Evolutionary conservation across 1,284 basidiomycete genomes (phyloP).

Genomic region (Rhodotorula sp.): DNA sequence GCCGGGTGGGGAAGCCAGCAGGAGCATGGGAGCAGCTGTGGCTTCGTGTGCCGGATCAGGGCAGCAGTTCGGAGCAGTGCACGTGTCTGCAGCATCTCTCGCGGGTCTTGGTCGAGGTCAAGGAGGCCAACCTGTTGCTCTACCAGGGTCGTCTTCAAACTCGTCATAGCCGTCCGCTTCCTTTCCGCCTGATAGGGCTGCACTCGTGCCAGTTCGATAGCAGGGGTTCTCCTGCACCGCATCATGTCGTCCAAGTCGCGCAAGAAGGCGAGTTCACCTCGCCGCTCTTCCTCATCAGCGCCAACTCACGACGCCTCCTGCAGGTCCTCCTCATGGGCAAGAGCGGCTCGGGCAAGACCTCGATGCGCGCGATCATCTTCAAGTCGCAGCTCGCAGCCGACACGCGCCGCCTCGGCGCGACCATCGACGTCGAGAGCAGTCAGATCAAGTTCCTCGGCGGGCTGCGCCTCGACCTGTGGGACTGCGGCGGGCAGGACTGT

Average conservation of each 20-base stretch:
- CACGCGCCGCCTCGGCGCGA: conserved; percentile 88
- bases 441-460: conserved; percentile 95
- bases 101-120: background rate
- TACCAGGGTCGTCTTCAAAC: background rate
- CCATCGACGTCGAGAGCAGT: conserved; percentile 96
- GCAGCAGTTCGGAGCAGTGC: too few species aligned
- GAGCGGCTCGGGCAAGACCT: conserved; percentile 76
- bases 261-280: conserved; percentile 26
- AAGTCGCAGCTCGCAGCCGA: conserved; percentile 92
- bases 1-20: background rate
- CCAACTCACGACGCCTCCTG: background rate
- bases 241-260: conserved; percentile 35
- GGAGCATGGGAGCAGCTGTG: background rate
- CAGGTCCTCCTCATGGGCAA: conserved; percentile 88
- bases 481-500: conserved; percentile 92
- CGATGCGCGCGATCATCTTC: conserved; percentile 98
- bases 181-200: background rate
- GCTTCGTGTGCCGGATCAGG: too few species aligned
- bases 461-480: conserved; percentile 89
- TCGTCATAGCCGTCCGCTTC: background rate
- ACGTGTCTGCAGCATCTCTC: background rate
- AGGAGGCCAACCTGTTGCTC: background rate
- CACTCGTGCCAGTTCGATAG: too few species aligned
- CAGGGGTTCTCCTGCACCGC: too few species aligned
- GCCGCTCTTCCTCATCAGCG: background rate